phyloP scores from a whole-genome alignment of 331 rosid species.

The Rhamnella rubrinervis region DNA sequence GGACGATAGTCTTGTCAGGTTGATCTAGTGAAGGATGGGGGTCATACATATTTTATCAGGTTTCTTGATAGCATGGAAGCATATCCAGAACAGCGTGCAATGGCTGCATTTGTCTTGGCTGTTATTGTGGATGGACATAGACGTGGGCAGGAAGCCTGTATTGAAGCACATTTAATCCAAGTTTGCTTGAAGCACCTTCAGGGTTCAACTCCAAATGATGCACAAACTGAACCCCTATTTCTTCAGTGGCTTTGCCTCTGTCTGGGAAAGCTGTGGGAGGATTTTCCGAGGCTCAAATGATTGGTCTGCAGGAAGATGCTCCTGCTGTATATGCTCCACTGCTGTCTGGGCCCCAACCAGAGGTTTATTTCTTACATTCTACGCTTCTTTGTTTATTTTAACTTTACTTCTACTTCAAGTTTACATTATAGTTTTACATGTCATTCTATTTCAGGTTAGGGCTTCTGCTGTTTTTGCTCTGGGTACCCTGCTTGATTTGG shows the following conservation, averaged over 20 bases:
- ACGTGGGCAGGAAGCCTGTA: slow-evolving; percentile 96
- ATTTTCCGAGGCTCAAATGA: slow-evolving; percentile 74
- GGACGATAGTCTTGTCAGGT: slow-evolving; percentile 90
- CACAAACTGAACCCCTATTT: slow-evolving; percentile 84
- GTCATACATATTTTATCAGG: slow-evolving; percentile 87
- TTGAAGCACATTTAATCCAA: slow-evolving; percentile 69
- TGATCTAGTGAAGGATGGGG: slow-evolving; percentile 96
- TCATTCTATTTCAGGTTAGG: slow-evolving; percentile 73
- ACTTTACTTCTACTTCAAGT: not conserved
- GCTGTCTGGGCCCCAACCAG: slow-evolving; percentile 85
- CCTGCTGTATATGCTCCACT: slow-evolving; percentile 67
- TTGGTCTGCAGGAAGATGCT: slow-evolving; percentile 83
- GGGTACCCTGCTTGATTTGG: slow-evolving; percentile 91
- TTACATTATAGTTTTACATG: slow-evolving; percentile 2
- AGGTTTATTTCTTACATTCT: slow-evolving; percentile 48
- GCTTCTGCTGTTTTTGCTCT: slow-evolving; percentile 95
- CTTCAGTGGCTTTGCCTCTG: slow-evolving; percentile 99
- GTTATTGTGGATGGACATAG: slow-evolving; percentile 94
- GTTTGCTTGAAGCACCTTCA: slow-evolving; percentile 93
- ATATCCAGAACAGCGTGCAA: slow-evolving; percentile 91
- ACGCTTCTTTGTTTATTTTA: not conserved
- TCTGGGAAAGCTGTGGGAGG: slow-evolving; percentile 97
- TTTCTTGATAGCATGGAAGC: slow-evolving; percentile 96
- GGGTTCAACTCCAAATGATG: slow-evolving; percentile 76
- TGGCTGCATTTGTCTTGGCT: slow-evolving; percentile 99